Conservation (phyloP, 2,329 filamentous ascomycete genomes). For the Fusarium goolgardi region DNA sequence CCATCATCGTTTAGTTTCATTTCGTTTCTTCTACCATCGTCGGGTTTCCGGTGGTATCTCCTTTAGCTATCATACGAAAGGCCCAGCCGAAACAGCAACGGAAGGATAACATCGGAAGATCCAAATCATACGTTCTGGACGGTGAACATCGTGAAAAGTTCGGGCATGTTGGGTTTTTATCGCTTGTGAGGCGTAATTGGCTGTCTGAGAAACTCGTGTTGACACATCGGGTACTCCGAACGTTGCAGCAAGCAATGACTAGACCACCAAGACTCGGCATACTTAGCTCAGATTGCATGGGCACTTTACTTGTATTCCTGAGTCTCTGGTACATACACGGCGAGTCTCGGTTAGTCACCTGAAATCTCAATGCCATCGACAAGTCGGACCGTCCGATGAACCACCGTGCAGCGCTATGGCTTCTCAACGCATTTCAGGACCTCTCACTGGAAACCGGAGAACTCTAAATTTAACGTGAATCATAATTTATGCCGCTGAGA, state of each 20-base stretch:
- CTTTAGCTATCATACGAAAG: neutral
- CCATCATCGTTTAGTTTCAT: neutral
- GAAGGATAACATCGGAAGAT: neutral
- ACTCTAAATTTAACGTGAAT: neutral
- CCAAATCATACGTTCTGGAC: neutral
- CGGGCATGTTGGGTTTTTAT: neutral
- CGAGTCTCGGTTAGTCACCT: neutral
- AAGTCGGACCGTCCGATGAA: constrained; percentile 32
- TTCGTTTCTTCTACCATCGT: neutral
- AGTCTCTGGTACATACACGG: neutral
- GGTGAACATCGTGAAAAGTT: neutral
- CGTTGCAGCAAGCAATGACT: neutral
- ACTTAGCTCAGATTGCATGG: neutral
- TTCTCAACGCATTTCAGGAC: constrained; percentile 5
- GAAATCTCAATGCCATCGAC: constrained; percentile 2
- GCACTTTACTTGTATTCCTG: neutral
- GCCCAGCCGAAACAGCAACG: neutral
- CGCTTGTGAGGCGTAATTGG: neutral
- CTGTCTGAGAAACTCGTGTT: neutral
- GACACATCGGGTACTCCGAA: constrained; percentile 16
- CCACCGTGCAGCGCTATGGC: constrained; percentile 7
- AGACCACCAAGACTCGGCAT: neutral
- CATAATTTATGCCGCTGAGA: constrained; percentile 10
- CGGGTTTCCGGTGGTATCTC: neutral
- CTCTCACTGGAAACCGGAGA: constrained; percentile 5